phyloP scores from a whole-genome alignment of 1,139 yeast species.

The Yamadazyma songkhlaensis region DNA sequence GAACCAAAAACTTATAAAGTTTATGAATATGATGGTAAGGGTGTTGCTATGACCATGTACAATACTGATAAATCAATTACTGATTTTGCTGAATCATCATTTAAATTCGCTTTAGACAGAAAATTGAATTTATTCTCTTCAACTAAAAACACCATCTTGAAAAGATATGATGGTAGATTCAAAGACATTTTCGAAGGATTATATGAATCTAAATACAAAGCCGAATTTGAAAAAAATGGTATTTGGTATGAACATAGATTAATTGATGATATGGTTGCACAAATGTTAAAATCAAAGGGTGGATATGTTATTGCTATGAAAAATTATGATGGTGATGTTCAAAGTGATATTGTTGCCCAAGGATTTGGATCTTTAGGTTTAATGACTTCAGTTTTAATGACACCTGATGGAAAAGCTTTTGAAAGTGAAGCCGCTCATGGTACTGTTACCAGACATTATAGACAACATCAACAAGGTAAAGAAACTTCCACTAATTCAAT shows the following conservation, averaged over 20 bases:
- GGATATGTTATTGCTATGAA: constrained; percentile 94
- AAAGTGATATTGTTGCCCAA: constrained; percentile 95
- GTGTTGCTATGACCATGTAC: constrained; percentile 92
- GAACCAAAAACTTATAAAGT: constrained; percentile 25
- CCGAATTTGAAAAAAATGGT: constrained; percentile 68
- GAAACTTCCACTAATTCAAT: constrained; percentile 98
- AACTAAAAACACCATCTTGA: constrained; percentile 91
- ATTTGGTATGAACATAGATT: constrained; percentile 96
- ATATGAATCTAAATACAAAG: constrained; percentile 68
- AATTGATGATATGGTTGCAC: constrained; percentile 98
- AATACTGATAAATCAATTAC: constrained; percentile 87
- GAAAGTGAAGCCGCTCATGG: constrained; percentile 98
- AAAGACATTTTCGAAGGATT: constrained; percentile 87
- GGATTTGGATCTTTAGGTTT: constrained; percentile 95
- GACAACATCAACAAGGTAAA: constrained; percentile 92
- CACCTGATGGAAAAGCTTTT: constrained; percentile 94
- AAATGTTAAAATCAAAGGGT: constrained; percentile 93
- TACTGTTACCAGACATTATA: constrained; percentile 93
- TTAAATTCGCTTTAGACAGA: constrained; percentile 79
- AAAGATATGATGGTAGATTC: constrained; percentile 90
- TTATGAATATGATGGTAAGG: constrained; percentile 65
- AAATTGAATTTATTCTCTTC: constrained; percentile 78
- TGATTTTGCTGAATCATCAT: constrained; percentile 91
- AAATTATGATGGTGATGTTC: constrained; percentile 97
- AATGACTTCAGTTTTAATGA: constrained; percentile 91